Evolutionary conservation across 441 rosid genomes (phyloP).

Genomic region (Pelargonium australe): DNA sequence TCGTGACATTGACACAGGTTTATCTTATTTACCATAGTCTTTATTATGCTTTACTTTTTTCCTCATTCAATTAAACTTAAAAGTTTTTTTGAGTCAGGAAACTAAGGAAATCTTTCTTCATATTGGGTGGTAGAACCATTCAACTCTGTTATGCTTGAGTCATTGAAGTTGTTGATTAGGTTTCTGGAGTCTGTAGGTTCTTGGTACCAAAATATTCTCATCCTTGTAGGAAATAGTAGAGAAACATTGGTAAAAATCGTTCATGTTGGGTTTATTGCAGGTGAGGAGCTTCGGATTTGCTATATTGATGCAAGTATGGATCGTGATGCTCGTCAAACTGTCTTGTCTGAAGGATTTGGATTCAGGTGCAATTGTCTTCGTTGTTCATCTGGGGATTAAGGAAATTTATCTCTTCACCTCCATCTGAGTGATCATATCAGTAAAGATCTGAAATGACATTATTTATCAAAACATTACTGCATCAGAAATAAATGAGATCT

Average conservation of each 20-base stretch:
- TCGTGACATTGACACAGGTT: constrained; percentile 74
- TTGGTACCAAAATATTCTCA: neutral
- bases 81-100: constrained; percentile 1
- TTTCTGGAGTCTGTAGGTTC: too few relatives aligned
- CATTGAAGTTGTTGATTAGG: neutral
- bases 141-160: neutral
- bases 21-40: constrained; percentile 6
- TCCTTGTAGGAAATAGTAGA: neutral
- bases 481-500: neutral
- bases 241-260: neutral
- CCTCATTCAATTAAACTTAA: neutral
- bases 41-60: neutral
- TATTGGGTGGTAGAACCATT: neutral
- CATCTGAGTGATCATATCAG: neutral
- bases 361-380: constrained; percentile 58
- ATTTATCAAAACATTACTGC: neutral
- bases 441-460: neutral
- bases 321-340: constrained; percentile 47
- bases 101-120: neutral
- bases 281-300: constrained; percentile 80
- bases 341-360: constrained; percentile 69
- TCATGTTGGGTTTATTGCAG: constrained; percentile 33
- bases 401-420: neutral
- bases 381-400: constrained; percentile 56
- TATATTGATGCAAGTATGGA: constrained; percentile 82